A percentile compares a stretch with the other conserved stretches of the same genome.
These are phyloP conservation scores for Tuber melanosporum DNA, from an alignment of 495 filamentous ascomycete species.

Conservation along the genomic window DNA sequence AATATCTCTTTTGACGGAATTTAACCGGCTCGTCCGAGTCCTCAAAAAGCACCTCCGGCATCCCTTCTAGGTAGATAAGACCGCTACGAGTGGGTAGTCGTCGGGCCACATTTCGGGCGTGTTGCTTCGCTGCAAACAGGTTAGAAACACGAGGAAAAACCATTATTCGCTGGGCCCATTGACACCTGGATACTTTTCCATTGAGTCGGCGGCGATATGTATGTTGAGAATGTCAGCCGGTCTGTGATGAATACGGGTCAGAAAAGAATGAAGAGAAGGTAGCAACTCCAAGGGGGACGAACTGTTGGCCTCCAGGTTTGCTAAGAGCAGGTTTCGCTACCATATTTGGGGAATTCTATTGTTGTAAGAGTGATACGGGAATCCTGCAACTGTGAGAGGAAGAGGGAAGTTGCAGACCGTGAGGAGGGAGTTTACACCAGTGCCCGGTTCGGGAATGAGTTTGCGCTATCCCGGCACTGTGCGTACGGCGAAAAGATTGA, in stretches of 20 bases:
- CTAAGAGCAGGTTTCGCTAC: neutral
- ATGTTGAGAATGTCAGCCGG: slow-evolving; percentile 17
- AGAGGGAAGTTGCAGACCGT: neutral
- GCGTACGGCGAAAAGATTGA: neutral
- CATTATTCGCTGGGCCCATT: neutral
- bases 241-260: neutral
- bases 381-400: neutral
- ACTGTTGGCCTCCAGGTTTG: neutral
- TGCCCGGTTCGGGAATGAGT: neutral
- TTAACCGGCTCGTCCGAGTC: slow-evolving; percentile 55
- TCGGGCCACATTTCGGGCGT: slow-evolving; percentile 65
- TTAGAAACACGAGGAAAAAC: slow-evolving; percentile 10
- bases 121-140: slow-evolving; percentile 60
- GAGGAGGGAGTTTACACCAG: neutral
- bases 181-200: slow-evolving; percentile 35
- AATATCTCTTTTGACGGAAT: slow-evolving; percentile 64
- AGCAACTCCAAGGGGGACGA: neutral
- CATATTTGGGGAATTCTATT: neutral
- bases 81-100: slow-evolving; percentile 58
- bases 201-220: slow-evolving; percentile 24
- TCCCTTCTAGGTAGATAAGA: slow-evolving; percentile 56
- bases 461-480: neutral
- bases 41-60: slow-evolving; percentile 49
- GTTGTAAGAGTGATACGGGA: neutral
- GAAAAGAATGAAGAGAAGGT: neutral